A percentile compares a stretch with the other conserved stretches of the same genome.
phyloP scores from a whole-genome alignment of 345 rosid genomes.

The Populus alba region DNA sequence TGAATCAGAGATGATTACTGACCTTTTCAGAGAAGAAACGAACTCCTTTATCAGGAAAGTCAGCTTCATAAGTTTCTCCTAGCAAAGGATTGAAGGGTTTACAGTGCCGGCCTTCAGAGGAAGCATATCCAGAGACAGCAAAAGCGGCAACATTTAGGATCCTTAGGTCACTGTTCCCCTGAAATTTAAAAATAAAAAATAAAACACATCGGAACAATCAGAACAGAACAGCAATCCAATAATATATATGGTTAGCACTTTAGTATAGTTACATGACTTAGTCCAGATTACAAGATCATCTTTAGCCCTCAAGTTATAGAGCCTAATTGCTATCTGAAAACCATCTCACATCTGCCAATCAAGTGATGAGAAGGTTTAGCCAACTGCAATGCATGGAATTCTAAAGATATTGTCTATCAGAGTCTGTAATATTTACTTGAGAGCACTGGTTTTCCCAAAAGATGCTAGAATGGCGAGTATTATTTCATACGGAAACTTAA shows the following conservation, averaged over 20 bases:
- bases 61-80: constrained; percentile 98
- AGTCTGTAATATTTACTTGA: not conserved
- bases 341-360: not conserved
- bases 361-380: not conserved
- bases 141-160: constrained; percentile 87
- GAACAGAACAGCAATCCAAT: constrained; percentile 2
- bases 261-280: no score
- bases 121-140: constrained; percentile 96
- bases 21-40: constrained; percentile 99
- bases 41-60: constrained; percentile 83
- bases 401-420: not conserved
- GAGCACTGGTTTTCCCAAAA: not conserved
- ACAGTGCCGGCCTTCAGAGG: constrained; percentile 89
- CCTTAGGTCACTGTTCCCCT: constrained; percentile 83
- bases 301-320: not conserved
- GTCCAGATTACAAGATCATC: no score
- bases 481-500: not conserved
- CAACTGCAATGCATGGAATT: not conserved
- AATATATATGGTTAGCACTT: not conserved
- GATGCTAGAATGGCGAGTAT: not conserved
- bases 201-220: not conserved
- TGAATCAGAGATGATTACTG: constrained; percentile 12
- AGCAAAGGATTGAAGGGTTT: constrained; percentile 97
- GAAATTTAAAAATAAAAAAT: not conserved
- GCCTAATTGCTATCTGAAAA: not conserved